Evolutionary conservation across 306 rosid species (phyloP), one percentile per base, ranked within the genome.

Genomic region (Hippophae rhamnoides): DNA sequence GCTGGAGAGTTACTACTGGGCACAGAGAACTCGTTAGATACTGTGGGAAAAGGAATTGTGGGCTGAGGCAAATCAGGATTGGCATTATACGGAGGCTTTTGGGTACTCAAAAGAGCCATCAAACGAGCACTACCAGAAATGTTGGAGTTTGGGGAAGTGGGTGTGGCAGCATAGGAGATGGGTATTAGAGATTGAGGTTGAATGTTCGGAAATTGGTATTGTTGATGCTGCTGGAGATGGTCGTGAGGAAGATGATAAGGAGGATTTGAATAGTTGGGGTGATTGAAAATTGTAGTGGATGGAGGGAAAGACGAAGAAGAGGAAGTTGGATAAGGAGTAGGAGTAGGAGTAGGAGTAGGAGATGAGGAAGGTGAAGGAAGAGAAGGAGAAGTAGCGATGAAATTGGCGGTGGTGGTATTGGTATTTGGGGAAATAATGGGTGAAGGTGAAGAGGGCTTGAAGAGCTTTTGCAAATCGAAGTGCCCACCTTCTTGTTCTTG

Each of bases 291-390:
- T 41, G 83, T 86, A 65, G 90, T 78, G 2, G 85, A 76, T 10
- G 90, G 90, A 56, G 90, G 90, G 71, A 78, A 84, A 5, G 90
- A 84, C 3, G 90, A 84, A 57, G 90, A 76, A 27, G 89, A 80
- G 23, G 23, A 18, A 18, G 23, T 18, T 18, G 23, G 23, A 18
- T 18, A 18, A 18, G 23, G 23, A 18, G 23, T 18, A 46, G 90
- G 73, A 14, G 77, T 50, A 1, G 77, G 79, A 52, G 60, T 74
- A 9, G 85, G 61, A 55, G 85, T 26, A 57, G 81, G 64, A 58
- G 81, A 65, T 23, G 76, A 65, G 13, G 86, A 43, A 43, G 52
- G 45, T 13, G 86, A 69, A 60, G 79, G 54, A 41, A 78, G 78
- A 26, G 66, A 23, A 13, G 53, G 14, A 11, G 53, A 23, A 49